Conservation (phyloP, 2,329 filamentous ascomycete species). For the Fusarium concolor region DNA sequence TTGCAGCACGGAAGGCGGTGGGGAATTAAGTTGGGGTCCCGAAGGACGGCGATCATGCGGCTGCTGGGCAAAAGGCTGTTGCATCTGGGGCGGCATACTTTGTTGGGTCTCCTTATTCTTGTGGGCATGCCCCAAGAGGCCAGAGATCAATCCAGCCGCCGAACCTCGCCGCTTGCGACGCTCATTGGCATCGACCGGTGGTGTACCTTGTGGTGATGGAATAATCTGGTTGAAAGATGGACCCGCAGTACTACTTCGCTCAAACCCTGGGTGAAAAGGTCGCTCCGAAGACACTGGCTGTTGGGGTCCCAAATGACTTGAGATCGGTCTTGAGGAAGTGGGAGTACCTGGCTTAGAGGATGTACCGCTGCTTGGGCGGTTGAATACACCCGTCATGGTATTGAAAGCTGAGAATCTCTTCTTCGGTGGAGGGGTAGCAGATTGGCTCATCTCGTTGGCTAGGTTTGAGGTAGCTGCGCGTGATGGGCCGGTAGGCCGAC, state of each 20-base stretch:
- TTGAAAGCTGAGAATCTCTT: slow-evolving; percentile 59
- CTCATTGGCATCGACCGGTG: slow-evolving; percentile 20
- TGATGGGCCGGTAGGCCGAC: slow-evolving; percentile 28
- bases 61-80: slow-evolving; percentile 29
- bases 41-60: slow-evolving; percentile 20
- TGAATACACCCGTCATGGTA: slow-evolving; percentile 47
- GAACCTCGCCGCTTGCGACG: slow-evolving; percentile 48
- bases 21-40: slow-evolving; percentile 2
- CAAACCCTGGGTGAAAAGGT: slow-evolving; percentile 32
- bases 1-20: slow-evolving; percentile 7
- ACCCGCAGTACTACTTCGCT: slow-evolving; percentile 42
- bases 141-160: slow-evolving; percentile 47
- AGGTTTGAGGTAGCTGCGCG: slow-evolving; percentile 43
- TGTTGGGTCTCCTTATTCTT: slow-evolving; percentile 36
- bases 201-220: slow-evolving; percentile 2
- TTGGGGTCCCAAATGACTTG: slow-evolving; percentile 29
- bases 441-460: slow-evolving; percentile 34
- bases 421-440: slow-evolving; percentile 47
- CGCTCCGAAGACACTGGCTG: slow-evolving; percentile 24
- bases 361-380: slow-evolving; percentile 37
- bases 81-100: slow-evolving; percentile 11
- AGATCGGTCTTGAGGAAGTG: slow-evolving; percentile 29
- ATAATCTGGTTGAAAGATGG: slow-evolving; percentile 37
- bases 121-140: slow-evolving; percentile 45
- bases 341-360: slow-evolving; percentile 36